These are phyloP conservation scores for Lagenidium sp. DNA, from an alignment of 352 stramenopile species.

Conservation along the genomic window DNA sequence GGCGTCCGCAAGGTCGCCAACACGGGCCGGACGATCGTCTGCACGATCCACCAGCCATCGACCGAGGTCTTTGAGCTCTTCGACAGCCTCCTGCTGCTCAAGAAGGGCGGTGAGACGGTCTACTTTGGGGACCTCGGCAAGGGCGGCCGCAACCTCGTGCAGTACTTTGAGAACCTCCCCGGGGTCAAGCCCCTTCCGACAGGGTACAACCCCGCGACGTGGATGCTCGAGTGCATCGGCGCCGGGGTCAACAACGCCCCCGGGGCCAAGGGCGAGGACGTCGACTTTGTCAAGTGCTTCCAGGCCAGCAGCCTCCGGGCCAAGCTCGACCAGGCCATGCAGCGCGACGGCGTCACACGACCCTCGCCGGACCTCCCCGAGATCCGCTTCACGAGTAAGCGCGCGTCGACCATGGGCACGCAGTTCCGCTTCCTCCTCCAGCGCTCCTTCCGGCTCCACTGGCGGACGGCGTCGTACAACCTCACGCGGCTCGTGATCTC, in stretches of 20 bases:
- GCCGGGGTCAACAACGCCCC: slow-evolving; percentile 15
- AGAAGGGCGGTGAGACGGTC: slow-evolving; percentile 22
- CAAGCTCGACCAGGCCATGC: slow-evolving; percentile 6
- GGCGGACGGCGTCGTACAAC: slow-evolving; percentile 52
- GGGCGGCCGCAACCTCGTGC: slow-evolving; percentile 18
- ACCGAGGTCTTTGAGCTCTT: slow-evolving; percentile 74
- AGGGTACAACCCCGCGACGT: slow-evolving; percentile 49
- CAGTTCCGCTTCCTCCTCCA: slow-evolving; percentile 14
- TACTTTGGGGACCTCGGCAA: slow-evolving; percentile 41
- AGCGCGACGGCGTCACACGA: slow-evolving; percentile 1
- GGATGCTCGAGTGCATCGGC: slow-evolving; percentile 23
- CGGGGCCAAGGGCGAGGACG: slow-evolving; percentile 6
- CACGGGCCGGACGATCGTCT: slow-evolving; percentile 57
- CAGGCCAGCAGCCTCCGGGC: slow-evolving; percentile 4
- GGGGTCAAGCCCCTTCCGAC: slow-evolving; percentile 20
- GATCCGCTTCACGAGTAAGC: slow-evolving; percentile 12
- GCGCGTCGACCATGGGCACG: not conserved
- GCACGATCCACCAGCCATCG: slow-evolving; percentile 87
- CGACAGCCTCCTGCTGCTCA: slow-evolving; percentile 65
- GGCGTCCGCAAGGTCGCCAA: slow-evolving; percentile 68
- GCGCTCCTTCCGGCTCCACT: slow-evolving; percentile 14
- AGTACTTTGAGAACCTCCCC: slow-evolving; percentile 47
- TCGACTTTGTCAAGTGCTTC: slow-evolving; percentile 10
- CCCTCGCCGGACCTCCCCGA: slow-evolving; percentile 1
- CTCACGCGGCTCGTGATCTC: slow-evolving; percentile 39